A percentile compares a stretch with the other conserved stretches of the same genome.
Evolutionary conservation across 441 rosid species (phyloP).

Genomic region (Sinapis alba): DNA sequence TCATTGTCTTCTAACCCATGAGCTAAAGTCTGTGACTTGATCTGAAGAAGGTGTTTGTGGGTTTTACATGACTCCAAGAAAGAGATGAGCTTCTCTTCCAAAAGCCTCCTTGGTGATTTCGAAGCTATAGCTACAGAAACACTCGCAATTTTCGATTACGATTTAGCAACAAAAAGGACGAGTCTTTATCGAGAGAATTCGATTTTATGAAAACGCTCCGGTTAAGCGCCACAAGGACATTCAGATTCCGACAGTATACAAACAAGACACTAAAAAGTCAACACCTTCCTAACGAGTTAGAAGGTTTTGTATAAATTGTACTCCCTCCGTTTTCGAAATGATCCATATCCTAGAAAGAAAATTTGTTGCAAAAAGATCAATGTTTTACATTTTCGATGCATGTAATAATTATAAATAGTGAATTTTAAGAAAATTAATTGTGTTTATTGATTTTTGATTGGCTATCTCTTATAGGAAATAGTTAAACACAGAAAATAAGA

Average conservation of each 20-base stretch:
- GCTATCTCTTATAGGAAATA: no score
- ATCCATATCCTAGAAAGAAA: no score
- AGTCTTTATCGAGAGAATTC: constrained; percentile 1
- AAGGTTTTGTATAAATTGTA: not conserved
- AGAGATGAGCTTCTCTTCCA: constrained; percentile 54
- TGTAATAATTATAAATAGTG: no score
- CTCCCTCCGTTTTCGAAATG: no score
- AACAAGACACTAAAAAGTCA: constrained; percentile 16
- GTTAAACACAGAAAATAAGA: no score
- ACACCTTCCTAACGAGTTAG: not conserved
- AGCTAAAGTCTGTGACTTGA: constrained; percentile 51
- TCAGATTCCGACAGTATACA: not conserved
- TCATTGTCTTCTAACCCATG: constrained; percentile 48
- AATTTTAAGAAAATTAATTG: no score
- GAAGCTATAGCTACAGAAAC: constrained; percentile 21
- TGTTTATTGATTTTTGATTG: no score
- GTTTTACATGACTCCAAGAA: constrained; percentile 62
- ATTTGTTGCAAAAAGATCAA: no score
- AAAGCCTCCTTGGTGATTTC: constrained; percentile 44
- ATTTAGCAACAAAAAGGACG: not conserved
- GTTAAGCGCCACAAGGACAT: constrained; percentile 6
- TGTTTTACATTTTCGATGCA: no score
- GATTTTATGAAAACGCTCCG: not conserved
- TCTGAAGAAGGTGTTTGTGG: constrained; percentile 52
- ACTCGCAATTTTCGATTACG: constrained; percentile 45